Evolutionary conservation across 129 eudicot species (phyloP).

Genomic region (Deinandra increscens): DNA sequence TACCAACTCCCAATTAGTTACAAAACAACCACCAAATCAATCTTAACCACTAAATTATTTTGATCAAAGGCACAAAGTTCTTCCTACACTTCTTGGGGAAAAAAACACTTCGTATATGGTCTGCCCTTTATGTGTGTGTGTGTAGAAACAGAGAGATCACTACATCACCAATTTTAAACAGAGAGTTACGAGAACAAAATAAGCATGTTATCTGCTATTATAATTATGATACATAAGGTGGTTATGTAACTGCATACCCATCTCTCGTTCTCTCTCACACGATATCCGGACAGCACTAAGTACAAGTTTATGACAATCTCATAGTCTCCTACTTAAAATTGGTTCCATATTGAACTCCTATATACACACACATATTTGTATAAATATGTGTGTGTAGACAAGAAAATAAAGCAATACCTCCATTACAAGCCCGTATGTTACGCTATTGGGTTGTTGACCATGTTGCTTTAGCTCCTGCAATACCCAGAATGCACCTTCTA

Average conservation of each 20-base stretch:
- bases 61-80: too few relatives aligned
- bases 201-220: neutral
- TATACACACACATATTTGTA: neutral
- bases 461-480: slow-evolving; percentile 76
- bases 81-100: too few relatives aligned
- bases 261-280: neutral
- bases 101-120: too few relatives aligned
- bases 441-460: slow-evolving; percentile 64
- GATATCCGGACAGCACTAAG: neutral
- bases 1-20: too few relatives aligned
- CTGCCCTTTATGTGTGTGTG: too few relatives aligned
- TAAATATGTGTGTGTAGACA: neutral
- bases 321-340: neutral
- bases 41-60: too few relatives aligned
- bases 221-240: neutral
- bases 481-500: slow-evolving; percentile 98
- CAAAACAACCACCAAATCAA: too few relatives aligned
- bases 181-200: too few relatives aligned
- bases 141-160: too few relatives aligned
- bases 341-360: neutral
- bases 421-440: slow-evolving; percentile 93
- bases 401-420: slow-evolving; percentile 53
- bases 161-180: too few relatives aligned
- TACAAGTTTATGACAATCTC: neutral
- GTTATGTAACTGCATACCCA: neutral